Base-by-base conservation (phyloP, 306 rosid species). In the Cucumis cinereus region DNA sequence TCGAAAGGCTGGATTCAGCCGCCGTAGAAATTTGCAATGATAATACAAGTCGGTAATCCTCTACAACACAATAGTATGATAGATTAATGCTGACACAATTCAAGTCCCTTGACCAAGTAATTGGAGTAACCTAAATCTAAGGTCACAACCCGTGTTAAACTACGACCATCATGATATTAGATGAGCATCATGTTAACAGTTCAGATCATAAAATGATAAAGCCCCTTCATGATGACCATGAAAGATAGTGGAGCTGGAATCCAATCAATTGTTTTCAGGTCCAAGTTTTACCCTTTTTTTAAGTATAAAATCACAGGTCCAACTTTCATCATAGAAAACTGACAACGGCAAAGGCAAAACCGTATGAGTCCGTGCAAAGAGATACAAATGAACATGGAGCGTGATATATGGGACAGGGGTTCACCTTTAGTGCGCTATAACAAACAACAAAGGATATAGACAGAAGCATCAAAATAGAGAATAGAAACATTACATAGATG, bases 401-500 rank as follows among this genome's bases (percentile, higher is more conserved):
- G 16, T 15, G 28, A 28, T 19, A 67, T 9, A n/a, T n/a, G n/a
- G n/a, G n/a, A n/a, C n/a, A n/a, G n/a, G n/a, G n/a, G n/a, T n/a
- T n/a, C n/a, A n/a, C n/a, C n/a, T n/a, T 38, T 8, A 9, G 41
- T 38, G 9, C 41, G 41, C 41, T 38, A 64, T 23, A n/a, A n/a
- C n/a, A n/a, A 67, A 67, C 73, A 20, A 67, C 12, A 10, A 40
- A 40, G 10, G 43, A 40, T 7, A 40, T 40, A 66, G 6, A 57
- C 6, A 5, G 20, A 8, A 49, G 60, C 15, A 26, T 53, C 70
- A 15, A 5, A n/a, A 63, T 28, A 28, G 57, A 56, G 70, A 69
- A 73, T 36, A 28, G 57, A 52, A 62, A 64, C 76, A 69, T 87
- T 87, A 93, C 98, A 84, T 36, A 91, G 80, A 83, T 91, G 92